A percentile compares a stretch with the other conserved stretches of the same genome.
Evolutionary conservation across 2,329 filamentous ascomycete genomes (phyloP).

Genomic region (Geosmithia morbida): DNA sequence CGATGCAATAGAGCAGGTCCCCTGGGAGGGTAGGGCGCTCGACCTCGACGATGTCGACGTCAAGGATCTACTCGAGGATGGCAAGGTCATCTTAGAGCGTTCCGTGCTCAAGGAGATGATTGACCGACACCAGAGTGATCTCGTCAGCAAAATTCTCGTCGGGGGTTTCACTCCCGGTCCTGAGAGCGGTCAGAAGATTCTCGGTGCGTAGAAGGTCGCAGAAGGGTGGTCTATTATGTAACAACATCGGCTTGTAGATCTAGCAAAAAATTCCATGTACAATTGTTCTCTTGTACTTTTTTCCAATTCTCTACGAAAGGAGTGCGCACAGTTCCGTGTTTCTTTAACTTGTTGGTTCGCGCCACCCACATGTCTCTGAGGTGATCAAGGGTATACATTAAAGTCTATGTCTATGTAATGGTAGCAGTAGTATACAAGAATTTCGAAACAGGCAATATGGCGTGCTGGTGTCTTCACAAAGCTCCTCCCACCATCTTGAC

Average conservation of each 20-base stretch:
- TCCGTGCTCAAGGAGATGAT: conserved; percentile 64
- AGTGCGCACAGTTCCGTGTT: no score
- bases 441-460: no score
- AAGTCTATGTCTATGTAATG: conserved; percentile 1
- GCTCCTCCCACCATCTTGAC: conserved; percentile 75
- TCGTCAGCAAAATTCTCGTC: conserved; percentile 32
- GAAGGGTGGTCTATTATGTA: not conserved
- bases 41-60: conserved; percentile 76
- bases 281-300: conserved; percentile 1
- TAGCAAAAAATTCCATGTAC: conserved; percentile 1
- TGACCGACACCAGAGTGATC: conserved; percentile 54
- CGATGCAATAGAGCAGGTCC: conserved; percentile 47
- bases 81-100: conserved; percentile 77
- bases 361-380: no score
- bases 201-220: conserved; percentile 7
- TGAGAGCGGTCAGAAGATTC: conserved; percentile 22
- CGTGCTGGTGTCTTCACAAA: conserved; percentile 33
- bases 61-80: conserved; percentile 80
- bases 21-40: conserved; percentile 54
- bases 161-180: conserved; percentile 22
- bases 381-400: not conserved
- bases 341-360: not conserved
- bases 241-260: not conserved
- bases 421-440: not conserved
- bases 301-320: not conserved